These are phyloP conservation scores for Trypanosoma theileri DNA, from an alignment of 208 protist species.

Conservation along the genomic window DNA sequence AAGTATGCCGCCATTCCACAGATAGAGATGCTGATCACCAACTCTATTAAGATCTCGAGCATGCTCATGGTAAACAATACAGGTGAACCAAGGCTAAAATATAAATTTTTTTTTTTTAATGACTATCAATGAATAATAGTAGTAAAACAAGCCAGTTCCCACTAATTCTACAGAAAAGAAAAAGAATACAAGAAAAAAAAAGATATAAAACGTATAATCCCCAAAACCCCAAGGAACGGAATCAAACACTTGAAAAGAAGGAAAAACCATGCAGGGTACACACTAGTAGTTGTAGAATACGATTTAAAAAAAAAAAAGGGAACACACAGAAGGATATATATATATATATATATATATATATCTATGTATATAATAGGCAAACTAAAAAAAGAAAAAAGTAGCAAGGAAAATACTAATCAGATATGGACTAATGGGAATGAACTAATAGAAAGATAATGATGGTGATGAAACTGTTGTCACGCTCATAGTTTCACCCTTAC, in stretches of 20 bases:
- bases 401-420: neutral
- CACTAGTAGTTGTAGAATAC: neutral
- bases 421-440: neutral
- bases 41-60: slow-evolving; percentile 60
- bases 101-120: neutral
- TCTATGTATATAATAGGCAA: no score
- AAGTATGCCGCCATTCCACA: slow-evolving; percentile 58
- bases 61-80: slow-evolving; percentile 17
- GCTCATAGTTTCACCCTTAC: no score
- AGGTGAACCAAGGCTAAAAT: neutral
- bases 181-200: neutral
- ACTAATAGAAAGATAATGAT: no score
- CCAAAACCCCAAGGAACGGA: no score
- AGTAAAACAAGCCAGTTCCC: neutral
- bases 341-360: no score
- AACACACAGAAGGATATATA: neutral
- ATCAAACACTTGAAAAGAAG: no score
- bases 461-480: no score
- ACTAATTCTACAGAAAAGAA: slow-evolving; percentile 4
- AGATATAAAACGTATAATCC: no score
- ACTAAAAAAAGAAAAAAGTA: no score
- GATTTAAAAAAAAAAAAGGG: slow-evolving; percentile 5
- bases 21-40: slow-evolving; percentile 57
- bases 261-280: neutral
- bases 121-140: neutral